phyloP scores from a whole-genome alignment of 2,329 filamentous ascomycete species.

The Exserohilum rostratum region DNA sequence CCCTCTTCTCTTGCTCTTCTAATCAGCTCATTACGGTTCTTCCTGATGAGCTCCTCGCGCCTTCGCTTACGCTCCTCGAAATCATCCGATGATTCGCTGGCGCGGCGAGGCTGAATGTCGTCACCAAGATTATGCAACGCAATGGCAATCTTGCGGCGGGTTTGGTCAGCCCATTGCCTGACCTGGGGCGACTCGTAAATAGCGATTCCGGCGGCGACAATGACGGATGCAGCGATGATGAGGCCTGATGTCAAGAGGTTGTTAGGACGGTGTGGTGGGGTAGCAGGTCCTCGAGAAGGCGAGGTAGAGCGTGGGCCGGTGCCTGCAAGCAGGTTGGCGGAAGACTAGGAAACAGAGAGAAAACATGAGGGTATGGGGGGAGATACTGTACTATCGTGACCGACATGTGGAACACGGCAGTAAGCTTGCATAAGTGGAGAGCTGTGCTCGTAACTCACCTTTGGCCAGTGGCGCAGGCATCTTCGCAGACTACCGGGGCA shows the following conservation, averaged over 20 bases:
- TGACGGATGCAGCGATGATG: slow-evolving; percentile 65
- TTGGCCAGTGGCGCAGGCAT: slow-evolving; percentile 52
- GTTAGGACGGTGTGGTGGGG: slow-evolving; percentile 33
- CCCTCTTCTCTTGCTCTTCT: slow-evolving; percentile 47
- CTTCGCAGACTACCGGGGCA: neutral
- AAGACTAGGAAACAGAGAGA: neutral
- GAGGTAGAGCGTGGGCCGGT: slow-evolving; percentile 27
- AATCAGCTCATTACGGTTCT: slow-evolving; percentile 47
- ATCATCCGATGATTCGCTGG: slow-evolving; percentile 41
- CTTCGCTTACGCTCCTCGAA: slow-evolving; percentile 38
- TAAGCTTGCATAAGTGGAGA: slow-evolving; percentile 30
- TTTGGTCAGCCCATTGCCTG: slow-evolving; percentile 66
- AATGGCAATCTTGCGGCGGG: slow-evolving; percentile 65
- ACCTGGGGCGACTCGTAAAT: slow-evolving; percentile 69
- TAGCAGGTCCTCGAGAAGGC: slow-evolving; percentile 9
- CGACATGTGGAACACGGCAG: slow-evolving; percentile 28
- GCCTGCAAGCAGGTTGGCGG: slow-evolving; percentile 45
- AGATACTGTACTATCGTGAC: neutral
- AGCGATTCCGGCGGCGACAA: slow-evolving; percentile 67
- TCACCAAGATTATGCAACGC: slow-evolving; percentile 65
- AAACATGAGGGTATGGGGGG: neutral
- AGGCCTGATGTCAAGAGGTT: slow-evolving; percentile 56
- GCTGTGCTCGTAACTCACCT: slow-evolving; percentile 37
- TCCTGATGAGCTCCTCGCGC: slow-evolving; percentile 41
- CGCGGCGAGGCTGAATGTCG: slow-evolving; percentile 58